Percentiles rank a stretch among this genome's conserved stretches.
Evolutionary conservation across 345 rosid genomes (phyloP).

Genomic region (Barbarea vulgaris): DNA sequence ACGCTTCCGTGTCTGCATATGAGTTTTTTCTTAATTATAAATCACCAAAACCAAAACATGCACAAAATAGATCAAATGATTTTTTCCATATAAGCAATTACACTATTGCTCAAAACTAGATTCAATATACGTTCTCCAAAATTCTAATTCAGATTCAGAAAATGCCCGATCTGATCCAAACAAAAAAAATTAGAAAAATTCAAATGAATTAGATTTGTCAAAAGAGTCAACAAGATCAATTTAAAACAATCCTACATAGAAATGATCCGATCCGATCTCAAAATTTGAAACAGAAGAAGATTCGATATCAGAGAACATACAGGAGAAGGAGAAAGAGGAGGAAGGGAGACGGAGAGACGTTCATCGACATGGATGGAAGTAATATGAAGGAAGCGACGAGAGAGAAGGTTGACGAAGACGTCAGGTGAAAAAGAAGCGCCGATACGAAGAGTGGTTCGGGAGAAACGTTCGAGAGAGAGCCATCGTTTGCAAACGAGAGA

Average conservation of each 20-base stretch:
- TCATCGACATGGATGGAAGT: constrained; percentile 73
- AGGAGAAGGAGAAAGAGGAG: constrained; percentile 38
- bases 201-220: too few relatives aligned
- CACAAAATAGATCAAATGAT: not conserved
- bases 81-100: not conserved
- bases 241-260: not conserved
- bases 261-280: not conserved
- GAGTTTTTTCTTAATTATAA: not conserved
- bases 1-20: constrained; percentile 57
- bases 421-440: constrained; percentile 82
- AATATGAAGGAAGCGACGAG: constrained; percentile 69
- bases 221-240: not conserved
- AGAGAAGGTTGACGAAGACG: constrained; percentile 58
- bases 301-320: constrained; percentile 27
- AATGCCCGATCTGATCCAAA: not conserved
- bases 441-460: constrained; percentile 80
- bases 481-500: constrained; percentile 95
- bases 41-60: not conserved
- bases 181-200: not conserved
- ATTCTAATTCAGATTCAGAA: not conserved
- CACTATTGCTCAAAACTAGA: not conserved
- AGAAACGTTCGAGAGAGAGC: constrained; percentile 74
- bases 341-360: constrained; percentile 60
- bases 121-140: not conserved
- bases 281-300: not conserved